Evolutionary conservation across 148 eudicot species (phyloP).

Genomic region (Cornus controversa): DNA sequence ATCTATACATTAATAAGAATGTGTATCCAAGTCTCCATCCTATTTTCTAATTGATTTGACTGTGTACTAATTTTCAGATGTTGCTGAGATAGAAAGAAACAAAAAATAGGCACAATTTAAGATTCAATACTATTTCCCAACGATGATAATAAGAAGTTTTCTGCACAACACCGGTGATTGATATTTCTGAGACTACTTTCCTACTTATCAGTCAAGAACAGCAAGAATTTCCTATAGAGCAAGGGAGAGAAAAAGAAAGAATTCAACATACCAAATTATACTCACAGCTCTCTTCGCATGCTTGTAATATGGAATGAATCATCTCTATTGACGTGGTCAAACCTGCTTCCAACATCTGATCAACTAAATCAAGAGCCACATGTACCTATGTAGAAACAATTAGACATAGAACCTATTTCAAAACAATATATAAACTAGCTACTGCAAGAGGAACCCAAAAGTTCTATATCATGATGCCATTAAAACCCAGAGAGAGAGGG

Average conservation of each 20-base stretch:
- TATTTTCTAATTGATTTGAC: background rate
- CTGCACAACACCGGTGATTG: background rate
- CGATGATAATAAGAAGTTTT: background rate
- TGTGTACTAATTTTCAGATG: background rate
- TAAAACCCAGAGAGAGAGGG: background rate
- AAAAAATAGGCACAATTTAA: background rate
- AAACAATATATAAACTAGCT: background rate
- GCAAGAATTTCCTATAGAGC: background rate
- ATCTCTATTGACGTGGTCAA: conserved; percentile 42
- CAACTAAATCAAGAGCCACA: conserved; percentile 69
- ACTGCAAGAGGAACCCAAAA: background rate
- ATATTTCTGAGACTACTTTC: background rate
- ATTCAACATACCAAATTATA: conserved; percentile 64
- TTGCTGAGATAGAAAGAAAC: background rate
- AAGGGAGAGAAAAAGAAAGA: conserved; percentile 1
- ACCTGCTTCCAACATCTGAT: conserved; percentile 63
- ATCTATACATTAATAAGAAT: background rate
- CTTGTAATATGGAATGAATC: conserved; percentile 55
- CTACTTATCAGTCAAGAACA: background rate
- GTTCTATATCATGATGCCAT: no score
- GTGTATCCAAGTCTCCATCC: background rate
- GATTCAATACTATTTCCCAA: background rate
- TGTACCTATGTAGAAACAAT: conserved; percentile 47
- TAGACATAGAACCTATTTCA: background rate
- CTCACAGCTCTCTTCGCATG: conserved; percentile 71